Base-by-base conservation (phyloP, 1,284 basidiomycete genomes). In the Amylostereum chailletii region DNA sequence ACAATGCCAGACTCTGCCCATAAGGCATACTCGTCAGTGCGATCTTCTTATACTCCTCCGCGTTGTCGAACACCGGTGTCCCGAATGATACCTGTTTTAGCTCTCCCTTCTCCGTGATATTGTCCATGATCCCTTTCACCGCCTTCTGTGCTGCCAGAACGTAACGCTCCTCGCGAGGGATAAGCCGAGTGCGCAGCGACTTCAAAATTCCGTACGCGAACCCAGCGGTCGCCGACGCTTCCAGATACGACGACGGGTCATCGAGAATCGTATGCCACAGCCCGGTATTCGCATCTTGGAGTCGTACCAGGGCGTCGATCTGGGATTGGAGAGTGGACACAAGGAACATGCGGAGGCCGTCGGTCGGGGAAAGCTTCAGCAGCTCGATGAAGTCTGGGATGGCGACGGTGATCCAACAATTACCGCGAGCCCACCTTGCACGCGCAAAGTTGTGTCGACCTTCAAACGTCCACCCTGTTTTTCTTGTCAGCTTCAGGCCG, bases 1-100 rank as follows among this genome's bases (percentile, higher is more conserved):
- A 58, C 41, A 76, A 58, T 4, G 77, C 79, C 55, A 83, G 60
- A 49, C 78, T 78, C 58, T 82, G 79, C 5, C 81, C 79, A 54
- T 82, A 83, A 2, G 80, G 79, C 80, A 82, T 83, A 46, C 75
- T 74, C 6, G 80, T 84, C 58, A 81, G 64, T 19, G 71, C 68
- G 45, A 81, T 72, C 45, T 72, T 66, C 59, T 72, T 78, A 62
- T 81, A 81, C 47, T 71, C 75, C 50, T 81, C 74, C 34, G 75
- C 59, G 53, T 75, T 64, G 50, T 72, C 64, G 49, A 80, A 80
- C 46, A 83, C 76, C 10, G 75, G 78, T 4, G 78, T 80, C 7
- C 79, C 79, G 56, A 81, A 81, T 3, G 76, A 78, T 45, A 77
- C 75, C 55, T 77, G 67, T 60, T 67, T 60, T 56, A 82, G 62